These are phyloP conservation scores for Cordyceps pruinosa DNA, from an alignment of 2,329 filamentous ascomycete genomes.

Conservation along the genomic window DNA sequence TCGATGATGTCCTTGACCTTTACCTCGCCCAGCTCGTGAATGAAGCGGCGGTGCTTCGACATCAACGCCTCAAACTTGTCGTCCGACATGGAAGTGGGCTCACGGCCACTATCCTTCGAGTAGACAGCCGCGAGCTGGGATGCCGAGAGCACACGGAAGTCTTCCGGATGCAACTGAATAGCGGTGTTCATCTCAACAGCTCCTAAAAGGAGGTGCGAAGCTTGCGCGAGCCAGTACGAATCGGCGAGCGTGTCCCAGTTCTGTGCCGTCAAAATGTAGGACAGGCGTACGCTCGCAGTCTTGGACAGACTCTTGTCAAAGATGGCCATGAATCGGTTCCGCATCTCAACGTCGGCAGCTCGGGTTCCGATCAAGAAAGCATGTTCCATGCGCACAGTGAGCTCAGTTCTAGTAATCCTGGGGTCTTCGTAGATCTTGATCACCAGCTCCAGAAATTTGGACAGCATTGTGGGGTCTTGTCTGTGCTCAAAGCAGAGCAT, in stretches of 20 bases:
- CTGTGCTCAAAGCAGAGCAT: constrained; percentile 95
- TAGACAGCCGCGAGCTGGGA: constrained; percentile 70
- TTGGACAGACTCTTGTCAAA: constrained; percentile 94
- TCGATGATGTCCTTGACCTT: constrained; percentile 84
- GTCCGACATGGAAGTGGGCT: constrained; percentile 66
- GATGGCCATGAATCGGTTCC: constrained; percentile 91
- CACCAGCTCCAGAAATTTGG: constrained; percentile 90
- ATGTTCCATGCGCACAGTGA: constrained; percentile 95
- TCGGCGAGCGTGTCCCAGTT: constrained; percentile 96
- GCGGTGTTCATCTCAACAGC: constrained; percentile 79
- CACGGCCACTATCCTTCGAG: constrained; percentile 59
- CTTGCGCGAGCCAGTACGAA: constrained; percentile 95
- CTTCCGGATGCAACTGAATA: constrained; percentile 72
- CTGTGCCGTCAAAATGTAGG: constrained; percentile 83
- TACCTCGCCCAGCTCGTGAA: constrained; percentile 75
- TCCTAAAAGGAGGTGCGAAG: constrained; percentile 85
- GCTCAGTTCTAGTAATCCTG: constrained; percentile 87
- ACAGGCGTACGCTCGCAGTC: constrained; percentile 78
- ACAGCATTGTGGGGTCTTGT: constrained; percentile 74
- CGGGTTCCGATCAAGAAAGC: constrained; percentile 94
- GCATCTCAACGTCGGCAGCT: constrained; percentile 91
- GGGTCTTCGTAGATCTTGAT: constrained; percentile 98
- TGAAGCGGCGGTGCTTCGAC: constrained; percentile 72
- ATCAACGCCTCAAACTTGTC: constrained; percentile 77
- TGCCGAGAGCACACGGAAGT: constrained; percentile 71